Conservation (phyloP, 75 land plant genomes). For the Pinus albicaulis region DNA sequence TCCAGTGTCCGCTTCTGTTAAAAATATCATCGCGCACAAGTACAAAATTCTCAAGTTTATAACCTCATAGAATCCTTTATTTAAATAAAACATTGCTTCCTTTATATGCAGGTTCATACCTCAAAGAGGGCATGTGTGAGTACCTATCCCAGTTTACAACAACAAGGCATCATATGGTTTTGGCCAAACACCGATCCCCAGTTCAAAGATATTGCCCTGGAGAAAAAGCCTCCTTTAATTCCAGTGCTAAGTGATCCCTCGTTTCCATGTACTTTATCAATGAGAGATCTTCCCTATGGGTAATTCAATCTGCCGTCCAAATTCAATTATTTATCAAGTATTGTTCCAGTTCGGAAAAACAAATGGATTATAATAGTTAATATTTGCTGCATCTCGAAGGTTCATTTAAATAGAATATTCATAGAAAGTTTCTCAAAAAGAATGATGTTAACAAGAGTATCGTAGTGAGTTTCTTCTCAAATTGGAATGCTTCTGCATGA, state of each 20-base stretch:
- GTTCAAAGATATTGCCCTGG: conserved; percentile 34
- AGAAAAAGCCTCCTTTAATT: conserved; percentile 53
- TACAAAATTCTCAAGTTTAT: background rate
- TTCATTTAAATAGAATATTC: background rate
- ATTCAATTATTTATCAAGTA: background rate
- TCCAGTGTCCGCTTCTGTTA: background rate
- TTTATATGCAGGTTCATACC: conserved; percentile 48
- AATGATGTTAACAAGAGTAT: background rate
- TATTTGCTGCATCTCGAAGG: background rate
- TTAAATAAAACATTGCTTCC: background rate
- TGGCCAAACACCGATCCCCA: conserved; percentile 55
- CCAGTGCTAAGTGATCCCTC: conserved; percentile 54
- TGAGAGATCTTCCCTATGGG: conserved; percentile 69
- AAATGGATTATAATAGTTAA: background rate
- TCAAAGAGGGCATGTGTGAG: conserved; percentile 62
- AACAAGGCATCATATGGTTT: conserved; percentile 79
- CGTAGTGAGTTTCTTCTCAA: background rate
- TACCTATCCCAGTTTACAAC: conserved; percentile 66
- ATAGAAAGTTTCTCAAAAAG: background rate
- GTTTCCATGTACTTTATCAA: conserved; percentile 24
- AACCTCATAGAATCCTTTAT: no score
- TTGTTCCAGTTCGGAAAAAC: background rate
- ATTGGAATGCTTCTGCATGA: background rate
- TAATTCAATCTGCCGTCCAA: conserved; percentile 8
- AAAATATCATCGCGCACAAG: background rate